Base-by-base conservation (phyloP, 116 monocot species). In the Papilionanthe hybrid region DNA sequence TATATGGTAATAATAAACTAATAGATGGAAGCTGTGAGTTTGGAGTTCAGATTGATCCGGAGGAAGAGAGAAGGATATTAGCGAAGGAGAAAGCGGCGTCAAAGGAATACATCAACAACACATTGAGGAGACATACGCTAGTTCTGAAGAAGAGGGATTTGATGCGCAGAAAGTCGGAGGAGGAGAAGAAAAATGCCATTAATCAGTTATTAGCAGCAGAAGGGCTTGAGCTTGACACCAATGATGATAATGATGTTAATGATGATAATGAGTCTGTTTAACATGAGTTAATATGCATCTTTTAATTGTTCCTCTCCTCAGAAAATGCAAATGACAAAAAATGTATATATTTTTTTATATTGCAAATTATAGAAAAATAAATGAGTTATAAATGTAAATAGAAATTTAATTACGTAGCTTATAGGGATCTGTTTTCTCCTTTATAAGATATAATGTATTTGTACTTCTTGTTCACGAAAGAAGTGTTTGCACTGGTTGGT, bases 41-140 rank as follows among this genome's bases (percentile, higher is more conserved):
- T 56, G 15, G 55, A 28, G 23, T 49, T 25, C 84, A 98, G 98
- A 83, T 93, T 75, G 94, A 98, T 87, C 98, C 98, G 0, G 98
- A 98, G 5, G 98, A 98, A 87, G 91, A 94, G 78, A 91, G 90
- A 69, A 90, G 78, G 82, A 82, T 98, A 78, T 75, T 98, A 83
- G 98, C 94, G 0, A 93, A 81, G 79, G 98, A 98, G 79, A 98
- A 89, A 86, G 88, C 88, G 42, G 93, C 98, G 12, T 98, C 92
- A 30, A 85, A 72, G 84, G 90, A 90, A 44, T 85, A 88, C 65
- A 90, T 86, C 85, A 80, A 75, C 69, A 94, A 82, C 29, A 94
- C 98, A 8, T 58, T 98, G 45, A 94, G 87, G 71, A 83, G 94
- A 32, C 94, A 98, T 71, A 93, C 98, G 0, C 94, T 98, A 57